Percentiles rank a stretch among this genome's conserved stretches.
Evolutionary conservation across 495 filamentous ascomycete species (phyloP).

Genomic region (Penicillium parvum): DNA sequence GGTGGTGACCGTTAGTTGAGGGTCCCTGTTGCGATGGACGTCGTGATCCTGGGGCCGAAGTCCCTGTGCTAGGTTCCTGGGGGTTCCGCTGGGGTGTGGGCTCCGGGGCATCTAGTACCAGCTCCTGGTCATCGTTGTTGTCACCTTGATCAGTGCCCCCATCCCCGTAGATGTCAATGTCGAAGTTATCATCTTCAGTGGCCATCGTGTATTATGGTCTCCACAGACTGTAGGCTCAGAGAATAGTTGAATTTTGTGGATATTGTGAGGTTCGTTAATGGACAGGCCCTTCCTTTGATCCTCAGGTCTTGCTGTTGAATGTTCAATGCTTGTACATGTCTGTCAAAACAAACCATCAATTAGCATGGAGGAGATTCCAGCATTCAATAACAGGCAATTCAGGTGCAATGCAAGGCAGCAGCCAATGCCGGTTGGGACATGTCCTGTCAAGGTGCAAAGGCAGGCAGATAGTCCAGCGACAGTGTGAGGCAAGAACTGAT

Average conservation of each 20-base stretch:
- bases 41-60: slow-evolving; percentile 1
- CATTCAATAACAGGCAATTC: slow-evolving; percentile 6
- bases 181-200: slow-evolving; percentile 84
- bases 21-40: slow-evolving; percentile 1
- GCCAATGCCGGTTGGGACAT: not conserved
- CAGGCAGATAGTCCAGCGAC: slow-evolving; percentile 6
- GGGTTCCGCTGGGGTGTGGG: slow-evolving; percentile 1
- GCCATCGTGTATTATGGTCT: slow-evolving; percentile 57
- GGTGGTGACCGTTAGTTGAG: slow-evolving; percentile 19
- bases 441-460: slow-evolving; percentile 3
- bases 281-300: slow-evolving; percentile 32
- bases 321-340: slow-evolving; percentile 46
- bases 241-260: slow-evolving; percentile 26
- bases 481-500: slow-evolving; percentile 9
- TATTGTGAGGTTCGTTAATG: slow-evolving; percentile 30
- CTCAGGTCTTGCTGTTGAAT: slow-evolving; percentile 24
- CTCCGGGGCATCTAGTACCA: slow-evolving; percentile 38
- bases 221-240: slow-evolving; percentile 11
- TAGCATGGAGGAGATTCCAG: slow-evolving; percentile 33
- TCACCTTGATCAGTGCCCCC: slow-evolving; percentile 53
- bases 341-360: slow-evolving; percentile 36
- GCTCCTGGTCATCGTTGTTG: slow-evolving; percentile 45
- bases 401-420: not conserved
- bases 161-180: slow-evolving; percentile 97
- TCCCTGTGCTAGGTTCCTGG: not conserved